Evolutionary conservation across 2,329 filamentous ascomycete species (phyloP), one percentile per base, ranked within the genome.

Genomic region (Scedosporium apiospermum): DNA sequence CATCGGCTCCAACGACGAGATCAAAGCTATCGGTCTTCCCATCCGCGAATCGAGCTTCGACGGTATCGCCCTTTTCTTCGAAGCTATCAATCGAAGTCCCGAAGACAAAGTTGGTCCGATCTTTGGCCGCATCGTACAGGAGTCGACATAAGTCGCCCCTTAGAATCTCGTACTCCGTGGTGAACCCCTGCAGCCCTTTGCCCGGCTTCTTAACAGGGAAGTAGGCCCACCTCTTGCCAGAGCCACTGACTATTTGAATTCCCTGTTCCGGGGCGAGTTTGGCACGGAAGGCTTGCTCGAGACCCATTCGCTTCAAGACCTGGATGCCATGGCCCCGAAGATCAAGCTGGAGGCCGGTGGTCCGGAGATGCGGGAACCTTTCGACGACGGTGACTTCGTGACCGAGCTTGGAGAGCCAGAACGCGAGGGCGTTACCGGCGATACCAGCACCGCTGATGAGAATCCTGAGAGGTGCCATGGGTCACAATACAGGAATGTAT

Each of bases 1-100:
- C 84, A 63, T 86, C 83, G 3, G 82, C 82, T 5, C 79, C 82
- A 51, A 86, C 76, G 0, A 86, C 65, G 0, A 86, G 67, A 66
- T 85, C 82, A 58, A 75, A 86, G 0, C 66, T 69, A 7, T 76
- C 74, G 0, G 66, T 71, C 10, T 68, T 69, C 1, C 79, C 80
- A 63, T 82, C 73, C 1, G 72, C 71, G 61, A 85, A 77, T 2
- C 65, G 62, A 0, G 78, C 76, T 2, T 71, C 65, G 0, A 82
- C 75, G 1, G 63, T 55, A 1, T 71, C 58, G 0, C 71, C 67
- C 10, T 72, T 65, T 58, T 79, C 69, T 6, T 71, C 66, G 6
- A 77, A 63, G 2, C 64, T 63, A 26, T 68, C 68, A 18, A 70
- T 66, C 1, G 65, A 63, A 26, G 51, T 62, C 21, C 58, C 58